phyloP scores from a whole-genome alignment of 106 monocot genomes.

The Dendrobium catenatum region DNA sequence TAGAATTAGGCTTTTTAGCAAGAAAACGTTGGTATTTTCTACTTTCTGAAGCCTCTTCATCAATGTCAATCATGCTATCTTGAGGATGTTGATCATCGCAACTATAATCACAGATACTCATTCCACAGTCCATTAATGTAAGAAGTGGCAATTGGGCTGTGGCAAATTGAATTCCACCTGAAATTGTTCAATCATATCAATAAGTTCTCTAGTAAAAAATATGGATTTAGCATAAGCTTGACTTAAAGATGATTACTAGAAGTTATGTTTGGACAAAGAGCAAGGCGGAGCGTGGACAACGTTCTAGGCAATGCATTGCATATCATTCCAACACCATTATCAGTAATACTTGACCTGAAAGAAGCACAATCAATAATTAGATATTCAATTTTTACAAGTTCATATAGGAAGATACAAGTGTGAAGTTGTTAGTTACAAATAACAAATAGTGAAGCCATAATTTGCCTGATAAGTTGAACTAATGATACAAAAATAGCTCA shows the following conservation, averaged over 20 bases:
- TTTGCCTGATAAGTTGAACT: too few species aligned
- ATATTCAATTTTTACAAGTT: background rate
- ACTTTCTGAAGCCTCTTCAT: slow-evolving; percentile 5
- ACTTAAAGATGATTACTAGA: slow-evolving; percentile 53
- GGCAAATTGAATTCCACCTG: slow-evolving; percentile 95
- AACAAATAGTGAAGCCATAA: background rate
- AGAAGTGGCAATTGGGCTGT: slow-evolving; percentile 81
- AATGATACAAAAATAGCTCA: too few species aligned
- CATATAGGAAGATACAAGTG: background rate
- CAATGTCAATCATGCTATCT: slow-evolving; percentile 15
- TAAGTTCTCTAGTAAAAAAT: background rate
- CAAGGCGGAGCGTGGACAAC: slow-evolving; percentile 74
- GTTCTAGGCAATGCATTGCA: slow-evolving; percentile 72
- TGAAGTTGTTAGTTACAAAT: background rate
- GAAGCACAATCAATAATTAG: background rate
- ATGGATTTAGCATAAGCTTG: background rate
- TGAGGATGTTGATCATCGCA: slow-evolving; percentile 22
- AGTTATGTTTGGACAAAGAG: slow-evolving; percentile 85
- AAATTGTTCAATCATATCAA: slow-evolving; percentile 7
- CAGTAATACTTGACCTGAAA: slow-evolving; percentile 83
- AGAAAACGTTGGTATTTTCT: slow-evolving; percentile 14
- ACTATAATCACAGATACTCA: slow-evolving; percentile 58
- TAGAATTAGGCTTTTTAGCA: slow-evolving; percentile 18
- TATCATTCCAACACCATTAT: slow-evolving; percentile 97
- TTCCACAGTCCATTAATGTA: slow-evolving; percentile 81